These are phyloP conservation scores for Tolypocladium album DNA, from an alignment of 2,329 filamentous ascomycete species.

Conservation along the genomic window DNA sequence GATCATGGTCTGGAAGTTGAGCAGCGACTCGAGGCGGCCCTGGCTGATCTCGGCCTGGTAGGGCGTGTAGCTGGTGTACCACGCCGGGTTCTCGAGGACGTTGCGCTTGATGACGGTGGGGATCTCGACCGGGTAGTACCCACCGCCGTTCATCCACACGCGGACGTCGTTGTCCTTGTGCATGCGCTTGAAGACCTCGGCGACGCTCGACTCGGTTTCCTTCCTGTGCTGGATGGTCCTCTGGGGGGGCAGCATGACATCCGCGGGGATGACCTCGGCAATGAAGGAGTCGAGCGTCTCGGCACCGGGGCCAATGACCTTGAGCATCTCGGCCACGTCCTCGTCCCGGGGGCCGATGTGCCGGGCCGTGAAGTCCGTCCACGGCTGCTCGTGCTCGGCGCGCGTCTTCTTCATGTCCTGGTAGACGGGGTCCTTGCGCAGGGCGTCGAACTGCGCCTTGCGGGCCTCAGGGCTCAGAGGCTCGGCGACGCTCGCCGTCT, in stretches of 20 bases:
- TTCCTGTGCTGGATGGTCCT: constrained; percentile 38
- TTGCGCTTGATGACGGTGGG: constrained; percentile 90
- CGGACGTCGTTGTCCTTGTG: constrained; percentile 22
- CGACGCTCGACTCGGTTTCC: constrained; percentile 27
- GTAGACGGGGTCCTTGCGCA: constrained; percentile 11
- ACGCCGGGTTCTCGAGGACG: constrained; percentile 82
- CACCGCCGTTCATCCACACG: constrained; percentile 71
- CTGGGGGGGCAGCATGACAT: constrained; percentile 46
- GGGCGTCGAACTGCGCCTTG: constrained; percentile 4
- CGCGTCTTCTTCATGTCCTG: constrained; percentile 11
- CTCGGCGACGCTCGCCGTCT: constrained; percentile 6
- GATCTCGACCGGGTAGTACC: constrained; percentile 79
- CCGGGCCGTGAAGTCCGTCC: constrained; percentile 54
- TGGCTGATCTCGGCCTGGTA: constrained; percentile 98
- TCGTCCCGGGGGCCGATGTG: constrained; percentile 76
- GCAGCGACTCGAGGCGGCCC: constrained; percentile 77
- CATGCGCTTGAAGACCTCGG: constrained; percentile 25
- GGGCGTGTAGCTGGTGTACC: constrained; percentile 97
- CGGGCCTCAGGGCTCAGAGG: constrained; percentile 1
- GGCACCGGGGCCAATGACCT: constrained; percentile 63
- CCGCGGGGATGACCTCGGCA: constrained; percentile 67
- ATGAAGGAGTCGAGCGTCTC: constrained; percentile 73
- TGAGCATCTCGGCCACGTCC: constrained; percentile 68
- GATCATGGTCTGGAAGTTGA: constrained; percentile 94
- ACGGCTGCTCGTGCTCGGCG: constrained; percentile 10